Evolutionary conservation across 2,329 filamentous ascomycete genomes (phyloP).

Genomic region (Verticillium longisporum): DNA sequence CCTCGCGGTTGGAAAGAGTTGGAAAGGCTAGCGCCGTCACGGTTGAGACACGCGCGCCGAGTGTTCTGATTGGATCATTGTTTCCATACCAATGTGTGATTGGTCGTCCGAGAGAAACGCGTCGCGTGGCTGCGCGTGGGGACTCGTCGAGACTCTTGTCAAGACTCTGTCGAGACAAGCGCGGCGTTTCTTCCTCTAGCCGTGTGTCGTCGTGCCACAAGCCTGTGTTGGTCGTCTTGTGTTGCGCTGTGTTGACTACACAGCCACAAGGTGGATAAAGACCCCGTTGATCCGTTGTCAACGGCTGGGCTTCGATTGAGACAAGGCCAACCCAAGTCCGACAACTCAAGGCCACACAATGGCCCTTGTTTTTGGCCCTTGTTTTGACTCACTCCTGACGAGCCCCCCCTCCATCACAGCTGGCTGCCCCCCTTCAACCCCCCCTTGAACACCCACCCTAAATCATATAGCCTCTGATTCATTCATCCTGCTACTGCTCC

Average conservation of each 20-base stretch:
- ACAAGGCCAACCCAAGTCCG: too few species aligned
- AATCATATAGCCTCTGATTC: not conserved
- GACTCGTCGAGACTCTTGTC: not conserved
- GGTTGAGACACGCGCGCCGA: not conserved
- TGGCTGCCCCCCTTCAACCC: not conserved
- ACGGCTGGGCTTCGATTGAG: too few species aligned
- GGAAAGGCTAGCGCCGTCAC: not conserved
- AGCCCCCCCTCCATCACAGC: not conserved
- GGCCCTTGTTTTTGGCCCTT: not conserved
- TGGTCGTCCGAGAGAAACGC: not conserved
- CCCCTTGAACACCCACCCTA: not conserved
- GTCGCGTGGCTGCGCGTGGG: not conserved
- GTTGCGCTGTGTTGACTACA: not conserved
- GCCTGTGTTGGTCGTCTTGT: too few species aligned
- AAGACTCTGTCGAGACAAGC: not conserved
- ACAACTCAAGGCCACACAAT: not conserved
- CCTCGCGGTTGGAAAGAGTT: too few species aligned
- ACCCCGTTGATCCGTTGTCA: too few species aligned
- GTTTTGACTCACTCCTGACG: not conserved
- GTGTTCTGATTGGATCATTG: not conserved
- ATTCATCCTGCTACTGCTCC: not conserved
- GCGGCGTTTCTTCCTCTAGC: not conserved
- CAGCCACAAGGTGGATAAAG: not conserved
- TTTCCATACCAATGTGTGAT: not conserved
- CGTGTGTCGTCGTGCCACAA: not conserved